Evolutionary conservation across 202 grass and related monocot genomes (phyloP), one percentile per base, ranked within the genome.

Genomic region (Setaria viridis): DNA sequence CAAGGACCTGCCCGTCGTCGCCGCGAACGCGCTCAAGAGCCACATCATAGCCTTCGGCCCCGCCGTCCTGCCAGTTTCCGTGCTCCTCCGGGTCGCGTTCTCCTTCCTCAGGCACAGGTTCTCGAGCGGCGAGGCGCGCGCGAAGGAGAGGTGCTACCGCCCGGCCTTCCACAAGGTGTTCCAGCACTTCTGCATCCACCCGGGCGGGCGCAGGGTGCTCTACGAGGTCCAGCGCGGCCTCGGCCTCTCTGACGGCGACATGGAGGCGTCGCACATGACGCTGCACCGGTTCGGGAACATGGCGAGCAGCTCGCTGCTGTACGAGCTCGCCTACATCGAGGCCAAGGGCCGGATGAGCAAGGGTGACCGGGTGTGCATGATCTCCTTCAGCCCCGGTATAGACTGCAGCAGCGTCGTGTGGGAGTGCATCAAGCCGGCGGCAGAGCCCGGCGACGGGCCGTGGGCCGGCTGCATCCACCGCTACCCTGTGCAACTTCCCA

Each of bases 301-400:
- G 41, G 84, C 89, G 6, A 94, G 89, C 73, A 91, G 92, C 84
- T 94, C 92, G 17, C 30, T 91, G 45, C 82, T 90, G 78, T 98
- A 94, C 91, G 94, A 97, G 87, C 94, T 97, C 48, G 90, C 92
- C 15, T 97, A 97, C 85, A 97, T 97, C 75, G 94, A 97, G 87
- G 90, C 91, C 39, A 94, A 97, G 77, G 94, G 94, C 0, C 9
- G 90, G 43, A 91, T 91, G 90, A 17, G 9, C 5, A 58, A 83
- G 10, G 90, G 90, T 3, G 72, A 91, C 78, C 82, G 86, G 20
- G 65, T 91, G 58, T 91, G 90, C 55, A 83, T 85, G 80, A 88
- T 91, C 54, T 87, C 85, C 43, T 91, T 91, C 46, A 74, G 90
- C 62, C 76, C 85, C 5, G 90, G 90, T 1, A 67, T 91, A 39